A percentile compares a stretch with the other conserved stretches of the same genome.
These are phyloP conservation scores for Ceratocystis papillata DNA, from an alignment of 2,329 filamentous ascomycete species.

Conservation along the genomic window DNA sequence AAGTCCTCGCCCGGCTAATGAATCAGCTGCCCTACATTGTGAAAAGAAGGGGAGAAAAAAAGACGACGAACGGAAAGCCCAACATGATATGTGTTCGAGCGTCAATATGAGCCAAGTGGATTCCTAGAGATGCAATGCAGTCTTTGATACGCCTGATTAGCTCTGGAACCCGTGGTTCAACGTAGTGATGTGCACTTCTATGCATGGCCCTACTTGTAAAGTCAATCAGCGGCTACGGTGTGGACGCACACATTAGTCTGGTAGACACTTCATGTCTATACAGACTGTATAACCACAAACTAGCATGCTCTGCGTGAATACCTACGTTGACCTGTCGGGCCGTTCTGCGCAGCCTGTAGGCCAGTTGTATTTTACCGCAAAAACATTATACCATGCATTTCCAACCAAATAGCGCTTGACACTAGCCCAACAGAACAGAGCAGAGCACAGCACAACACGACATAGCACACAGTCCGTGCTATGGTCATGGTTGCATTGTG, in stretches of 20 bases:
- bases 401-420: background rate
- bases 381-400: background rate
- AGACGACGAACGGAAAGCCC: background rate
- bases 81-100: background rate
- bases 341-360: background rate
- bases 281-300: background rate
- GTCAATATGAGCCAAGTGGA: conserved; percentile 2
- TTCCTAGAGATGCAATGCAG: background rate
- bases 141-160: conserved; percentile 2
- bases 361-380: background rate
- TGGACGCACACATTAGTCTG: background rate
- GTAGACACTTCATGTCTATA: background rate
- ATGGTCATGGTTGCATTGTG: background rate
- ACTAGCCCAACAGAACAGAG: background rate
- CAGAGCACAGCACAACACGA: background rate
- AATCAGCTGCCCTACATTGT: background rate
- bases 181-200: background rate
- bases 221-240: background rate
- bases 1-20: background rate
- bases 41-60: background rate
- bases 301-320: background rate
- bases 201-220: background rate
- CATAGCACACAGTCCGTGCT: conserved; percentile 1
- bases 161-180: background rate
- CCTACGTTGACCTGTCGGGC: background rate